Evolutionary conservation across 768 basidiomycete genomes (phyloP), one percentile per base, ranked within the genome.

Genomic region (Chalciporus chontae): DNA sequence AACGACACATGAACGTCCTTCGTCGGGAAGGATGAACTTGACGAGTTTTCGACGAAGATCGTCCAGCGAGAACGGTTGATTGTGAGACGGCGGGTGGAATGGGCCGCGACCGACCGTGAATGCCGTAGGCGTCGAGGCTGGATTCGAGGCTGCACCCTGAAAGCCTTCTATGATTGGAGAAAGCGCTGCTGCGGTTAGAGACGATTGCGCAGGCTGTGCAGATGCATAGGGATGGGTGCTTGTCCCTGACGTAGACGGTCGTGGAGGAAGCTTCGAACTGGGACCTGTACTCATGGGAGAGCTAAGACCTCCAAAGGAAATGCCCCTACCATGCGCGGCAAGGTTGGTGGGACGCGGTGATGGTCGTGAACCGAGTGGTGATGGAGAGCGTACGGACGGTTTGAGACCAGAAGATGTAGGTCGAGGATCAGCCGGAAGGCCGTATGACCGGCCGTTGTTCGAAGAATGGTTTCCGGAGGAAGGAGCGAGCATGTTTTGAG

Each of bases 21-120:
- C 92, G 10, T 93, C 94, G 2, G 85, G 85, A 37, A 94, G 75
- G 17, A 79, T 74, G 64, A 99, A 96, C 65, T 94, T 97, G 61
- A 99, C 85, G 18, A 90, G 72, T 66, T 90, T 92, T 48, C 85
- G 77, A 41, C 88, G 77, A 47, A 94, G 72, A 53, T 94, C 90
- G 42, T 93, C 89, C 15, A 90, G 69, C 0, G 85, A 83, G 19
- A 78, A 73, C 5, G 74, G 67, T 36, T 69, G 63, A 34, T 62
- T 67, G 43, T 77, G 72, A 6, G 76, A 71, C 0, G 61, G 17
- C 0, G 79, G 73, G 43, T 73, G 73, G 59, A 83, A 85, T 0
- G 84, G 79, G 29, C 83, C 84, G 18, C 78, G 76, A 0, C 83
- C 82, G 37, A 81, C 80, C 4, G 75, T 67, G 59, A 81, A 85